These are phyloP conservation scores for Rossbeevera mucosa DNA, from an alignment of 768 basidiomycete genomes.

Conservation along the genomic window DNA sequence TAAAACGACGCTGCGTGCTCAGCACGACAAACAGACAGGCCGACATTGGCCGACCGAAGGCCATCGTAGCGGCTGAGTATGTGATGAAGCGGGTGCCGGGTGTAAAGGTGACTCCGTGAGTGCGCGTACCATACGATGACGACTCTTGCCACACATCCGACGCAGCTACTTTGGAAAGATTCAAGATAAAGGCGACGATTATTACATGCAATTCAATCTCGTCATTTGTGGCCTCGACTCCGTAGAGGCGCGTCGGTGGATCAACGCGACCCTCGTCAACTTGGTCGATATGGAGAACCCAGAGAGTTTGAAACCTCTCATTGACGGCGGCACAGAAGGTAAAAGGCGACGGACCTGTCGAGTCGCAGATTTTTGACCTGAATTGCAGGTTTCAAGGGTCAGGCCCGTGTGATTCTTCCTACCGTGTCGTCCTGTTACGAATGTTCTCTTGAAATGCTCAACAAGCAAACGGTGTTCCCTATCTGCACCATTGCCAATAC, in stretches of 20 bases:
- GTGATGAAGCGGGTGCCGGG: slow-evolving; percentile 96
- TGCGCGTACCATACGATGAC: slow-evolving; percentile 11
- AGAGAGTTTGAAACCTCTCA: slow-evolving; percentile 92
- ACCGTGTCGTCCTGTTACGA: slow-evolving; percentile 96
- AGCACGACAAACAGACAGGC: slow-evolving; percentile 48
- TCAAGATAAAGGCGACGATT: slow-evolving; percentile 93
- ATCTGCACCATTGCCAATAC: slow-evolving; percentile 99
- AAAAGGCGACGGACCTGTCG: slow-evolving; percentile 2
- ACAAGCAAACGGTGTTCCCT: slow-evolving; percentile 94
- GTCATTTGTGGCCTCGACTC: slow-evolving; percentile 97
- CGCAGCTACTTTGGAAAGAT: slow-evolving; percentile 93
- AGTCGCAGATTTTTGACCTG: neutral
- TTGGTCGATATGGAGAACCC: slow-evolving; percentile 90
- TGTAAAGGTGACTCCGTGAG: slow-evolving; percentile 94
- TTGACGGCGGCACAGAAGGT: slow-evolving; percentile 99
- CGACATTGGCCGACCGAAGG: slow-evolving; percentile 94
- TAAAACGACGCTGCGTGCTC: neutral
- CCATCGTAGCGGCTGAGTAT: slow-evolving; percentile 90
- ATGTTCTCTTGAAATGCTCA: slow-evolving; percentile 96
- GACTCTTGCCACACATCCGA: slow-evolving; percentile 9
- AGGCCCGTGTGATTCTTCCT: slow-evolving; percentile 94
- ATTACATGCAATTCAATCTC: slow-evolving; percentile 95
- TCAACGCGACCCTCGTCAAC: slow-evolving; percentile 95
- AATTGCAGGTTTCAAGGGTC: slow-evolving; percentile 88
- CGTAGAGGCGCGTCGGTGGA: slow-evolving; percentile 96